phyloP scores from a whole-genome alignment of 768 basidiomycete genomes.

The Tephrocybe sp. region DNA sequence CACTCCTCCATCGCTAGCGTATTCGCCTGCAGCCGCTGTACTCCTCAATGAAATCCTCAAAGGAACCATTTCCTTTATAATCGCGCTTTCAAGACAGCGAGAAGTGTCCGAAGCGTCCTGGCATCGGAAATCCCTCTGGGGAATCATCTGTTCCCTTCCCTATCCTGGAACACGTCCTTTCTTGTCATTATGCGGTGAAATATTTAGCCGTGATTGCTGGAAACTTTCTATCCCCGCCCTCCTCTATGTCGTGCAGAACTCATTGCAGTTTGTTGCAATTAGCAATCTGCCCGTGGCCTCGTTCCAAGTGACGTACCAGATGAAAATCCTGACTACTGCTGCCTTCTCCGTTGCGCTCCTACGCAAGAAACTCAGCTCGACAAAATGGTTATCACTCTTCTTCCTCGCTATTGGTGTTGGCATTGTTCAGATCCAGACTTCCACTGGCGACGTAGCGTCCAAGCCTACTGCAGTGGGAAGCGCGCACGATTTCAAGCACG shows the following conservation, averaged over 20 bases:
- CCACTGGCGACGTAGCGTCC: constrained; percentile 22
- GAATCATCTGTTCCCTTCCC: constrained; percentile 31
- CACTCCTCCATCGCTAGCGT: constrained; percentile 70
- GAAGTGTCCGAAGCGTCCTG: constrained; percentile 38
- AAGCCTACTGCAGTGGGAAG: constrained; percentile 54
- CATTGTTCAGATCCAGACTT: constrained; percentile 90
- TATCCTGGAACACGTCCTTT: constrained; percentile 49
- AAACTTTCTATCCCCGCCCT: constrained; percentile 96
- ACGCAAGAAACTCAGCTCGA: constrained; percentile 63
- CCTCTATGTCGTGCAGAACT: constrained; percentile 95
- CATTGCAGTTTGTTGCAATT: constrained; percentile 95
- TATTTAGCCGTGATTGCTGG: constrained; percentile 95
- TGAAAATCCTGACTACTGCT: constrained; percentile 98
- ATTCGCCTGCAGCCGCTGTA: constrained; percentile 93
- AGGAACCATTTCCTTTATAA: constrained; percentile 84
- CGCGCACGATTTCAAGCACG: constrained; percentile 59
- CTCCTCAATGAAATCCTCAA: constrained; percentile 94
- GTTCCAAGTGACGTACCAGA: constrained; percentile 97
- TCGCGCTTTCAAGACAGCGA: constrained; percentile 63
- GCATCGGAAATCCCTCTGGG: constrained; percentile 38
- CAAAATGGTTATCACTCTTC: constrained; percentile 87
- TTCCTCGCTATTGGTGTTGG: constrained; percentile 91
- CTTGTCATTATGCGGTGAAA: constrained; percentile 57
- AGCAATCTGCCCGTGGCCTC: constrained; percentile 94
- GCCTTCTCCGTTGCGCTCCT: constrained; percentile 87